Base-by-base conservation (phyloP, 2,329 filamentous ascomycete species). In the Aspergillus proliferans region DNA sequence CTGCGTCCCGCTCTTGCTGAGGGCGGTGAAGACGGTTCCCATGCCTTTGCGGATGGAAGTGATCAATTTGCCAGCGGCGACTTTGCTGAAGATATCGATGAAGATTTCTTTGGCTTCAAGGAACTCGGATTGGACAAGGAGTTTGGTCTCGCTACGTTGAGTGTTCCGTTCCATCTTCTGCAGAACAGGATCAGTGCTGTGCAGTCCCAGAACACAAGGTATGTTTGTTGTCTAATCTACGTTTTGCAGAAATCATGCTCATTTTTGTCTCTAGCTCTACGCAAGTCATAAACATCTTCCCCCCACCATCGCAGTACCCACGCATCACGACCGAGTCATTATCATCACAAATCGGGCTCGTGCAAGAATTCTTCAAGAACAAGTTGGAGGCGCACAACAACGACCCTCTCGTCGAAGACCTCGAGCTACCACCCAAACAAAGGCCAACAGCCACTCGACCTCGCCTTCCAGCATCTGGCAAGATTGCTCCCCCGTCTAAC, bases 71-170 rank as follows among this genome's bases (percentile, higher is more conserved):
- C 96, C 43, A 89, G 88, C 42, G 93, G 93, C 53, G 93, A 98
- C 69, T 98, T 98, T 67, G 93, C 93, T 0, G 93, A 96, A 66
- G 93, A 98, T 59, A 86, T 98, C 10, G 92, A 91, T 52, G 93
- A 98, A 74, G 93, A 98, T 72, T 98, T 96, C 80, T 98, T 98
- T 63, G 93, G 93, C 24, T 97, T 98, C 80, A 91, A 90, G 65
- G 91, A 95, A 52, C 81, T 98, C 42, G 93, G 93, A 40, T 79
- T 98, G 50, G 90, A 95, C 62, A 86, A 84, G 59, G 93, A 98
- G 66, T 86, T 97, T 65, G 91, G 91, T 15, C 78, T 93, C 53
- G 85, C 92, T 28, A 87, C 87, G 57, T 81, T 97, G 52, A 91
- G 88, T 47, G 93, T 98, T 33, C 93, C 94, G 21, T 78, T 98